Evolutionary conservation across 176 grass and related monocot species (phyloP).

Genomic region (Saccharum spontaneum): DNA sequence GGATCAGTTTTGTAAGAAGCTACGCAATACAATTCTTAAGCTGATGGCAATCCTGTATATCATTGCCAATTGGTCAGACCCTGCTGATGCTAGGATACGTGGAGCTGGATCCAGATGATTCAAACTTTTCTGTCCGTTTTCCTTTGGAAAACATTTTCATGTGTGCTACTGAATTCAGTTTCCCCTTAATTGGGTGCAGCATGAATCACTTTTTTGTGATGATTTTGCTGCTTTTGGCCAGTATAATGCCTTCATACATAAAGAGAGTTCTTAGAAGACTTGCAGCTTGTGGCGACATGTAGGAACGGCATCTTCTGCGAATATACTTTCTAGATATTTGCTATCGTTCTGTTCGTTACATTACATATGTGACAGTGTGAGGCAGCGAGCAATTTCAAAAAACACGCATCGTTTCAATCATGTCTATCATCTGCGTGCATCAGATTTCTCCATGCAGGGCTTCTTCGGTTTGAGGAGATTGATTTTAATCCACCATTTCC

Average conservation of each 20-base stretch:
- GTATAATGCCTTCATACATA: not conserved
- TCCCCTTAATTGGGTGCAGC: not conserved
- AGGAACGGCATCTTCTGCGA: constrained; percentile 6
- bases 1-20: constrained; percentile 17
- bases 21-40: not conserved
- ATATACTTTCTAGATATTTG: not conserved
- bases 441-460: not conserved
- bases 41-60: not conserved
- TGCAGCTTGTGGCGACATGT: not conserved
- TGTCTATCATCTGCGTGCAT: not conserved
- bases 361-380: not conserved
- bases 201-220: not conserved
- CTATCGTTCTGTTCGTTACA: not conserved
- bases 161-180: not conserved
- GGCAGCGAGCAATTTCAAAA: not conserved
- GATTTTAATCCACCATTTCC: no score
- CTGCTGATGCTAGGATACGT: not conserved
- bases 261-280: not conserved
- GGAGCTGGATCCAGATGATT: not conserved
- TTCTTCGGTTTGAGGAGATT: no score
- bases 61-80: not conserved
- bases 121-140: not conserved
- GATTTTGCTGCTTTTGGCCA: not conserved
- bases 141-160: not conserved
- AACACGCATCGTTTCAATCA: not conserved